These are phyloP conservation scores for Amaranthus cruentus DNA, from an alignment of 148 eudicot species.

Conservation along the genomic window DNA sequence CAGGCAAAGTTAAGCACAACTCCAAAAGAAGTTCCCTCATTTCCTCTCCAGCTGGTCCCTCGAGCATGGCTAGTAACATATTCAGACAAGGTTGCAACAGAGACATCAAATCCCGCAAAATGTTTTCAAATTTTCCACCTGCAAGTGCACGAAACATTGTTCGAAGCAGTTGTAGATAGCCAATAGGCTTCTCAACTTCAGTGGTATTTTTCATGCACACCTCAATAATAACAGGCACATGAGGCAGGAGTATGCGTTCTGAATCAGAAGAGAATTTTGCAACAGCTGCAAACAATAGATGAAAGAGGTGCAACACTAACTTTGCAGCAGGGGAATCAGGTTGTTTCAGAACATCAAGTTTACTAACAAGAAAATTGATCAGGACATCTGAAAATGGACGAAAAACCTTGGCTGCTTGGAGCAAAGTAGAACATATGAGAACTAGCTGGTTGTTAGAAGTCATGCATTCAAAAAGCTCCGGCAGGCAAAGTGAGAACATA, in stretches of 20 bases:
- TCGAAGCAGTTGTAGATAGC: conserved; percentile 87
- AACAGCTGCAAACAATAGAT: conserved; percentile 72
- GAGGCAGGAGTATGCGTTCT: conserved; percentile 92
- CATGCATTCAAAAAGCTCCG: conserved; percentile 98
- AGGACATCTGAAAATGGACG: conserved; percentile 89
- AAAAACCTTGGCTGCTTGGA: conserved; percentile 70
- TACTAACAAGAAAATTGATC: conserved; percentile 89
- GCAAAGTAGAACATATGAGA: conserved; percentile 71
- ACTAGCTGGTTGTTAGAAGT: conserved; percentile 80
- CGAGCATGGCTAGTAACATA: conserved; percentile 94
- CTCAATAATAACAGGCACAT: conserved; percentile 91
- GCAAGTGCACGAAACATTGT: conserved; percentile 98
- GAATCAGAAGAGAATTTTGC: conserved; percentile 85
- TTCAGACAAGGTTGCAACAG: conserved; percentile 82
- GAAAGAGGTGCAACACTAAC: conserved; percentile 88
- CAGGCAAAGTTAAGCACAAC: conserved; percentile 88
- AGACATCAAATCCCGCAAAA: conserved; percentile 78
- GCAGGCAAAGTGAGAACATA: conserved; percentile 96
- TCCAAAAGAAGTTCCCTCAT: conserved; percentile 85
- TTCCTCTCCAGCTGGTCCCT: conserved; percentile 91
- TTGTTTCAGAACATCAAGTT: conserved; percentile 86
- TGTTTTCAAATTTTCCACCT: conserved; percentile 89
- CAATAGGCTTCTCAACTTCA: conserved; percentile 91
- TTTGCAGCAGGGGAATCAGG: conserved; percentile 93
- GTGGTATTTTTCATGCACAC: conserved; percentile 84